Percentiles rank a stretch among this genome's conserved stretches.
phyloP scores from a whole-genome alignment of 257 asterid genomes.

The Nemophila menziesii region DNA sequence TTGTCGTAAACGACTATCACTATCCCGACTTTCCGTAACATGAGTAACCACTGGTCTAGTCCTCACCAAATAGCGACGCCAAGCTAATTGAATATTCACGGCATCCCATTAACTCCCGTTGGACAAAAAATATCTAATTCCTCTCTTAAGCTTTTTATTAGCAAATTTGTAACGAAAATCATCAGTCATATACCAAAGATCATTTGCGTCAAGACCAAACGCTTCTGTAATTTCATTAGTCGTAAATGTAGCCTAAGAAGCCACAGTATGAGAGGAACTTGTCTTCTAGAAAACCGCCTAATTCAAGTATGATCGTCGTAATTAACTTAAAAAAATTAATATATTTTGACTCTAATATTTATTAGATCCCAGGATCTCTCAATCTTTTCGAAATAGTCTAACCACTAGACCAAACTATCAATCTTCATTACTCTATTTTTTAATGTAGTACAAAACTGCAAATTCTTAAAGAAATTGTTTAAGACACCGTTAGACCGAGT shows the following conservation, averaged over 20 bases:
- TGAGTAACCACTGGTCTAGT: background rate
- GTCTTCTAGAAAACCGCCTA: conserved; percentile 7
- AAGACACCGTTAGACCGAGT: too few species aligned
- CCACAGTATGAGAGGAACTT: conserved; percentile 8
- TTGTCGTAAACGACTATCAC: conserved; percentile 2
- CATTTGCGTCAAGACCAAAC: conserved; percentile 2
- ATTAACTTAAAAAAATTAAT: too few species aligned
- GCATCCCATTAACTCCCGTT: conserved; percentile 11
- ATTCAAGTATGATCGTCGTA: conserved; percentile 3
- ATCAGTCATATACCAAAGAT: conserved; percentile 8
- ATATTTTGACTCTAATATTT: too few species aligned
- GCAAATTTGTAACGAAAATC: conserved; percentile 8
- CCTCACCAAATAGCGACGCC: conserved; percentile 3
- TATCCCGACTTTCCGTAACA: background rate
- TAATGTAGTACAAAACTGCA: too few species aligned
- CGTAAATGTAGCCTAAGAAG: conserved; percentile 8
- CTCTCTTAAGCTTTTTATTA: conserved; percentile 6
- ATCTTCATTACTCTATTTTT: too few species aligned
- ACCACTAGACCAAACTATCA: too few species aligned
- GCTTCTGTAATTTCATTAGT: conserved; percentile 5
- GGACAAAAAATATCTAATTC: conserved; percentile 4
- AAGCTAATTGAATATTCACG: conserved; percentile 8
- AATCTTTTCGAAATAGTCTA: too few species aligned
- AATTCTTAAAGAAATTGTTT: too few species aligned
- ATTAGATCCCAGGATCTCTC: too few species aligned